These are phyloP conservation scores for Huntiella decipiens DNA, from an alignment of 2,329 filamentous ascomycete species.

Conservation along the genomic window DNA sequence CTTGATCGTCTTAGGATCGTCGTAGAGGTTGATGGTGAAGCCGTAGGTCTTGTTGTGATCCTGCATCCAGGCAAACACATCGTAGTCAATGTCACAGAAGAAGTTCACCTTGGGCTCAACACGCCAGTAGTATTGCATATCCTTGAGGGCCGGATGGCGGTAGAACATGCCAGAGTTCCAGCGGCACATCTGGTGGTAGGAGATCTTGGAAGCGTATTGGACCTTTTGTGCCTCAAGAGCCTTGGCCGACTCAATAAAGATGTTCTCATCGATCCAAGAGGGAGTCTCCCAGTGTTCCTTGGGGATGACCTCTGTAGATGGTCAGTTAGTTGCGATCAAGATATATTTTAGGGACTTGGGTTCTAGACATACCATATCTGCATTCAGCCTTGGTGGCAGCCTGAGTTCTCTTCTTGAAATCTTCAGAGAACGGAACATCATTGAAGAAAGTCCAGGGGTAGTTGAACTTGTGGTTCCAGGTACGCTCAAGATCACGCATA, in stretches of 20 bases:
- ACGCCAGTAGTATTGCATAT: constrained; percentile 90
- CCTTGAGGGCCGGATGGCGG: constrained; percentile 70
- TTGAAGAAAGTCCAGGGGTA: constrained; percentile 99
- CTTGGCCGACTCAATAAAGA: constrained; percentile 69
- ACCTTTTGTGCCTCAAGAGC: constrained; percentile 69
- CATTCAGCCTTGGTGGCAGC: constrained; percentile 77
- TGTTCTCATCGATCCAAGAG: constrained; percentile 74
- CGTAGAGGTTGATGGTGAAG: constrained; percentile 95
- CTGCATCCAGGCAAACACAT: constrained; percentile 94
- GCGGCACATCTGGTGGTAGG: constrained; percentile 97
- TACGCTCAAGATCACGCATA: constrained; percentile 80
- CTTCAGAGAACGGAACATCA: constrained; percentile 77
- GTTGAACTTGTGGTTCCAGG: constrained; percentile 98
- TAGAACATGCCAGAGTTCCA: constrained; percentile 99
- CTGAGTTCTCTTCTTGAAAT: constrained; percentile 71
- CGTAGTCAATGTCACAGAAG: constrained; percentile 97
- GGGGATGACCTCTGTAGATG: constrained; percentile 56
- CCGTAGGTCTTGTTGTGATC: constrained; percentile 98
- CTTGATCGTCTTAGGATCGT: constrained; percentile 69
- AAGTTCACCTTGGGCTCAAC: constrained; percentile 98
- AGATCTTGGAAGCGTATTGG: constrained; percentile 74
- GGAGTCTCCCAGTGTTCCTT: constrained; percentile 87
- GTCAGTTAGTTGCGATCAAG: constrained; percentile 2
- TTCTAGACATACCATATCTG: constrained; percentile 45
- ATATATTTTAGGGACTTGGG: neutral